Evolutionary conservation across 2,329 filamentous ascomycete species (phyloP).

Genomic region (Xylariaceae sp.): DNA sequence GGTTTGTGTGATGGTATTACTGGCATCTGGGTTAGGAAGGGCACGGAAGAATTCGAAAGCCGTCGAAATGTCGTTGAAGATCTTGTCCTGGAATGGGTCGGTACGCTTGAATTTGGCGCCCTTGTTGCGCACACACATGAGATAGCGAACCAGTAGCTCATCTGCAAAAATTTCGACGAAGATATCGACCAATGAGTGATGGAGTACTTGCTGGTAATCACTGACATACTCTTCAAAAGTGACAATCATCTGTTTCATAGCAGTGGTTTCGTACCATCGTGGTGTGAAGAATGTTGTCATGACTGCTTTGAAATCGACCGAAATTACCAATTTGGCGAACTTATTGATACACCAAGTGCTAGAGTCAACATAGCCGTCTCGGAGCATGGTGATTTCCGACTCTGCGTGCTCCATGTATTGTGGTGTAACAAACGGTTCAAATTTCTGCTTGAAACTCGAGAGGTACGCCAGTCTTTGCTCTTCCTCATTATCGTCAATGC

Average conservation of each 20-base stretch:
- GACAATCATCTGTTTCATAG: conserved; percentile 89
- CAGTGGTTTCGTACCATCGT: conserved; percentile 80
- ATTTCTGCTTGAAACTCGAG: conserved; percentile 78
- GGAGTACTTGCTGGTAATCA: conserved; percentile 80
- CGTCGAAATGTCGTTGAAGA: conserved; percentile 86
- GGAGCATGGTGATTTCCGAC: conserved; percentile 68
- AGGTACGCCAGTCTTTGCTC: conserved; percentile 75
- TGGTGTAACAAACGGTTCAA: conserved; percentile 74
- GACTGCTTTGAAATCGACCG: conserved; percentile 80
- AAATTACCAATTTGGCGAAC: conserved; percentile 84
- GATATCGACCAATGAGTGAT: conserved; percentile 84
- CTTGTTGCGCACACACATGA: conserved; percentile 81
- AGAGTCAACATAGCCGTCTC: conserved; percentile 91
- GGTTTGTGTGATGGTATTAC: conserved; percentile 74
- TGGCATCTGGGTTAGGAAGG: conserved; percentile 67
- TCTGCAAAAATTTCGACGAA: conserved; percentile 91
- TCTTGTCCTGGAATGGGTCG: conserved; percentile 88
- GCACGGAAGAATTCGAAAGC: conserved; percentile 85
- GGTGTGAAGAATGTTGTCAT: conserved; percentile 87
- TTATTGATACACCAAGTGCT: conserved; percentile 87
- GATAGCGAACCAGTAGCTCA: conserved; percentile 82
- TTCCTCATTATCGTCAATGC: conserved; percentile 87
- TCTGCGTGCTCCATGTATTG: conserved; percentile 74
- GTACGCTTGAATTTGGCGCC: conserved; percentile 80
- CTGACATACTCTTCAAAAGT: conserved; percentile 93